Evolutionary conservation across 352 stramenopile species (phyloP).

Genomic region (Blastocystis sp.): DNA sequence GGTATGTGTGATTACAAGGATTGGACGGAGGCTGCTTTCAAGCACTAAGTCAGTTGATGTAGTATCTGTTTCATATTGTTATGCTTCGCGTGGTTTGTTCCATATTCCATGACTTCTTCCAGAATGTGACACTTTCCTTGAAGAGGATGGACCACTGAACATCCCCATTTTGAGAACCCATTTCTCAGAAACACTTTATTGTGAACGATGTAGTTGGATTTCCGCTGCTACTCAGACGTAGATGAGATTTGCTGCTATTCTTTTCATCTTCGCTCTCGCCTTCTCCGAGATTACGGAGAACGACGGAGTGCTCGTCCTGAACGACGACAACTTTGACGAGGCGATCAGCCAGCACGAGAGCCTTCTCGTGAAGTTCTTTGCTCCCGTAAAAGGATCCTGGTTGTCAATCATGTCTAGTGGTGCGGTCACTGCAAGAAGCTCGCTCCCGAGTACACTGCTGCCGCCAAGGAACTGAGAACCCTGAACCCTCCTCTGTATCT

Average conservation of each 20-base stretch:
- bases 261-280: slow-evolving; percentile 63
- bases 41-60: slow-evolving; percentile 44
- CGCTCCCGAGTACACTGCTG: slow-evolving; percentile 82
- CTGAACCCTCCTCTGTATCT: slow-evolving; percentile 73
- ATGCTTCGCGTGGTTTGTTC: background rate
- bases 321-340: slow-evolving; percentile 84
- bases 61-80: background rate
- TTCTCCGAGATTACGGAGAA: slow-evolving; percentile 77
- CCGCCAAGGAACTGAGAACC: slow-evolving; percentile 79
- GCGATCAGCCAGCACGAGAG: slow-evolving; percentile 80
- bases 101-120: background rate
- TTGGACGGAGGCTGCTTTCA: slow-evolving; percentile 63
- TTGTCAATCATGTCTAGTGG: slow-evolving; percentile 72
- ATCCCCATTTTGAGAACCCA: background rate
- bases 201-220: background rate
- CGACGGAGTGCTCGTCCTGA: slow-evolving; percentile 85
- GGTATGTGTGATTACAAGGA: slow-evolving; percentile 64
- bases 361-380: slow-evolving; percentile 86
- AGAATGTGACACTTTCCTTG: background rate
- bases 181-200: background rate
- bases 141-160: background rate
- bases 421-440: slow-evolving; percentile 85
- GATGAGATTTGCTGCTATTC: slow-evolving; percentile 69
- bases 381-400: slow-evolving; percentile 72
- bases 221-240: background rate